These are phyloP conservation scores for Fusarium albosuccineum DNA, from an alignment of 2,329 filamentous ascomycete genomes.

Conservation along the genomic window DNA sequence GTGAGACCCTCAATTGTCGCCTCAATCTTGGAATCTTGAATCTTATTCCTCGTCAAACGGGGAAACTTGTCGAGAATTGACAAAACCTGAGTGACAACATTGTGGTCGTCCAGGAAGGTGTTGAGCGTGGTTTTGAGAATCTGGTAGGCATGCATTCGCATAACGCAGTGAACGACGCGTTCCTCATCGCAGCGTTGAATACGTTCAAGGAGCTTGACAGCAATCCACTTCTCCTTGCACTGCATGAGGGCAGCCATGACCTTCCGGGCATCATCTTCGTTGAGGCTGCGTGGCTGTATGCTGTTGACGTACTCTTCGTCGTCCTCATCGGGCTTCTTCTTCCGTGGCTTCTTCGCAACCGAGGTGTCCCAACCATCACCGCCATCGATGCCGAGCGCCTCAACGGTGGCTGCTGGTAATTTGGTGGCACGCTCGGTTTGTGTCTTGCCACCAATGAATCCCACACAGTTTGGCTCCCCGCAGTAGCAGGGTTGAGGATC, in stretches of 20 bases:
- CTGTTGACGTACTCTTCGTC: conserved; percentile 97
- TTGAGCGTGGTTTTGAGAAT: conserved; percentile 90
- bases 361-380: conserved; percentile 91
- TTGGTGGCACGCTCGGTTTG: conserved; percentile 97
- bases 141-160: conserved; percentile 97
- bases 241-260: conserved; percentile 98
- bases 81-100: conserved; percentile 89
- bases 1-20: conserved; percentile 78
- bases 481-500: conserved; percentile 98
- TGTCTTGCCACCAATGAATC: conserved; percentile 97
- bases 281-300: conserved; percentile 81
- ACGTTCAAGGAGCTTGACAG: conserved; percentile 90
- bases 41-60: conserved; percentile 94
- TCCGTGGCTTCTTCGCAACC: conserved; percentile 89
- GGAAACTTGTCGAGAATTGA: conserved; percentile 91
- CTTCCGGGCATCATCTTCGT: conserved; percentile 87
- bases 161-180: conserved; percentile 86
- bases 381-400: conserved; percentile 95
- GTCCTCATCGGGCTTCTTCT: conserved; percentile 91
- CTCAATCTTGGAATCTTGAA: conserved; percentile 95
- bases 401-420: conserved; percentile 87
- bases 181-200: conserved; percentile 91
- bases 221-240: conserved; percentile 99
- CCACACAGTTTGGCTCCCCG: conserved; percentile 92
- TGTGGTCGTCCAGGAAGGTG: conserved; percentile 89